Base-by-base conservation (phyloP, 306 rosid species). In the Castanea crenata region DNA sequence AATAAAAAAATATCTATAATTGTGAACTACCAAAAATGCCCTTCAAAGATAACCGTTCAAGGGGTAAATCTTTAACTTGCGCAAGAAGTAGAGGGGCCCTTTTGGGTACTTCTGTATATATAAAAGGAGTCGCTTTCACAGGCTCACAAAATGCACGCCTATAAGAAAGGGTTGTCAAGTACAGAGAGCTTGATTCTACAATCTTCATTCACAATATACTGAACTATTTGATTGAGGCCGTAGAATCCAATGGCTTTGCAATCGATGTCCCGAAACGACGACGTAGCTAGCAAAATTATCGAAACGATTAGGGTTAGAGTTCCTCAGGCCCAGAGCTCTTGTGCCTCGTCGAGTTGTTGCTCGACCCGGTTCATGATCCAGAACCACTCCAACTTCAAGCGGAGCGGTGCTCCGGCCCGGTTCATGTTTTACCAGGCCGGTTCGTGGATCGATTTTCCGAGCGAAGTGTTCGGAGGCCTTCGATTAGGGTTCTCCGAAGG, bases 351-450 rank as follows among this genome's bases (percentile, higher is more conserved):
- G 8, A 78, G 49, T 29, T 64, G 46, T 41, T 59, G 73, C 35
- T 78, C 82, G 13, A 73, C 67, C 1, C 75, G 57, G 23, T 70
- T 69, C n/a, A 57, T 81, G 73, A 8, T 76, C 75, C 87, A 76
- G 69, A 80, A 80, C 29, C 31, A 71, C 44, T 31, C 57, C 74
- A 91, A 86, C 51, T 88, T 89, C 81, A 79, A 61, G 79, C 44
- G 56, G 3, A 88, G 93, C 58, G 84, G 78, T 5, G 18, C 74
- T 2, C 93, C 93, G 14, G 49, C 6, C 2, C 85, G 91, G 62
- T 63, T 86, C 73, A 85, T 91, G 97, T 91, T 83, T n/a, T 89
- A 79, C 83, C 77, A 20, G 41, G 44, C 41, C 19, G 85, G 76
- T 6, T 71, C 71, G 10, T 91, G 93, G 97, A 52, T 76, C 35